Evolutionary conservation across 768 basidiomycete species (phyloP).

Genomic region (Tulasnella sp.): DNA sequence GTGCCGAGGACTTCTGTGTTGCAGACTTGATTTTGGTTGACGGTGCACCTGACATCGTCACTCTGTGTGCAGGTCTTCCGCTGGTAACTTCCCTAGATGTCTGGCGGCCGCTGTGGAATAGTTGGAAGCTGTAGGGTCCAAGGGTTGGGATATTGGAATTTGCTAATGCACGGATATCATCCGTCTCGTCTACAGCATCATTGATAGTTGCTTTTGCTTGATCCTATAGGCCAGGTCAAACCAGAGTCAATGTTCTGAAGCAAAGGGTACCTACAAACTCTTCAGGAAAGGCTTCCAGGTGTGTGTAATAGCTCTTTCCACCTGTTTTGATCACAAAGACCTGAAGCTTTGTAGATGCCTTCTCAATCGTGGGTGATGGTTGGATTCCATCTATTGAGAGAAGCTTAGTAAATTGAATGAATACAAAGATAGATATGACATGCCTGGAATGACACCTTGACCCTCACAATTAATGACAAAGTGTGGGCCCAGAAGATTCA

Average conservation of each 20-base stretch:
- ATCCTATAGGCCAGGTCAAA: neutral
- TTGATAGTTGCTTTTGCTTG: neutral
- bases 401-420: too few species aligned
- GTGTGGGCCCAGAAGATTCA: neutral
- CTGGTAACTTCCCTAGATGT: neutral
- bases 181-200: neutral
- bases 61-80: neutral
- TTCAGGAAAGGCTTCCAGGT: neutral
- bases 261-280: neutral
- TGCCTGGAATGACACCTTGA: too few species aligned
- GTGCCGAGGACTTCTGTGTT: too few species aligned
- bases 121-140: neutral
- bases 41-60: neutral
- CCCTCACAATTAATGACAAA: neutral
- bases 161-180: neutral
- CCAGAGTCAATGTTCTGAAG: neutral
- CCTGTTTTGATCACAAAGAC: neutral
- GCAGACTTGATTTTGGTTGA: neutral
- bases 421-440: too few species aligned
- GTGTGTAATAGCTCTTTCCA: neutral
- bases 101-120: neutral
- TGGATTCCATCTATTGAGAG: neutral
- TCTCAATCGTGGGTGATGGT: neutral
- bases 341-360: neutral
- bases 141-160: neutral